Base-by-base conservation (phyloP, 192 early-diverging fungal genomes). In the Rhizophagus prolifer region DNA sequence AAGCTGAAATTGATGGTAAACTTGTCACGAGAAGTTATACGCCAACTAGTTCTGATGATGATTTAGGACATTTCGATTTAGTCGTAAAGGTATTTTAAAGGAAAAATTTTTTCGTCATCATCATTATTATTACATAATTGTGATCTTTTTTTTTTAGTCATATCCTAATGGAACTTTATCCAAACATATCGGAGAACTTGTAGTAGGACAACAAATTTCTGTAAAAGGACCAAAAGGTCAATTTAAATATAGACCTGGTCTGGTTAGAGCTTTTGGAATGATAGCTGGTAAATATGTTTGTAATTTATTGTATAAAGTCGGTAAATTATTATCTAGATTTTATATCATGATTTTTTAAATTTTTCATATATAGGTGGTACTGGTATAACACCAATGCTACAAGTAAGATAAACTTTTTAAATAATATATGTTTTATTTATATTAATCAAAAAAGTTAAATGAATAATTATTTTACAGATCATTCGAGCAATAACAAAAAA, bases 381-480 rank as follows among this genome's bases (percentile, higher is more conserved):
- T 64, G 96, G 93, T n/a, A 93, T 98, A 77, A 96, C 96, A 1
- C 96, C 96, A 65, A 98, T 98, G 96, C 88, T 93, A 72, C 95
- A 94, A 74, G 83, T 81, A 25, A 71, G 10, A 12, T n/a, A 0
- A 47, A 26, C 21, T 21, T 12, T 6, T n/a, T n/a, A n/a, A n/a
- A n/a, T n/a, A n/a, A n/a, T n/a, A n/a, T n/a, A n/a, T n/a, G n/a
- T n/a, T n/a, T n/a, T 61, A 25, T 34, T 21, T 63, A 26, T n/a
- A n/a, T 31, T 16, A 46, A 7, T 36, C 21, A 38, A n/a, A n/a
- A n/a, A n/a, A n/a, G n/a, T n/a, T n/a, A n/a, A n/a, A 64, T 62
- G 10, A n/a, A 47, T 47, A 3, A 14, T 34, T 70, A 26, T 31
- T 26, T 58, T 50, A 60, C 9, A 92, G 91, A 91, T 99, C 74